A percentile compares a stretch with the other conserved stretches of the same genome.
Conservation (phyloP, 23 red algal species). For the Gracilariopsis chorda region DNA sequence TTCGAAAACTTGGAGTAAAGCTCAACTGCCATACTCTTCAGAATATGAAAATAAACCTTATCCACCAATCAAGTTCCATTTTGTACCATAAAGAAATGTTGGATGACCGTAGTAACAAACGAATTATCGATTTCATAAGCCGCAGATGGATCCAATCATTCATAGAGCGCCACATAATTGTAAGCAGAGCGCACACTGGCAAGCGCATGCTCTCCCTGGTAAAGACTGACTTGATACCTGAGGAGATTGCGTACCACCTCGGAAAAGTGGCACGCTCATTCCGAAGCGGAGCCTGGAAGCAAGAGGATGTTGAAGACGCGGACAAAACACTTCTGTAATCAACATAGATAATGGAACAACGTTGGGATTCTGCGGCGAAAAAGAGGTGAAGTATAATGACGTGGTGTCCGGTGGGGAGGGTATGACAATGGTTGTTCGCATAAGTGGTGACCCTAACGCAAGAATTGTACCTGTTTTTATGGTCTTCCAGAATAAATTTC, state of each 20-base stretch:
- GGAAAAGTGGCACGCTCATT: not conserved
- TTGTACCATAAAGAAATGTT: not conserved
- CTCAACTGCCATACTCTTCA: not conserved
- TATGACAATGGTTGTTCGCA: slow-evolving; percentile 2
- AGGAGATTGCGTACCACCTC: not conserved
- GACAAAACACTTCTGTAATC: slow-evolving; percentile 5
- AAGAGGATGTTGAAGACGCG: not conserved
- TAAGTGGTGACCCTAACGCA: not conserved
- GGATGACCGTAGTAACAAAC: not conserved
- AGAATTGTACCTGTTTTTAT: not conserved
- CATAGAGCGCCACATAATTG: not conserved
- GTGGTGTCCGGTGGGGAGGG: not conserved
- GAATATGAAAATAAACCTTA: not conserved
- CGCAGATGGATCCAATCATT: not conserved
- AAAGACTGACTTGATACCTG: not conserved
- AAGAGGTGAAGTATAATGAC: slow-evolving; percentile 4
- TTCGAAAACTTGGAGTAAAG: slow-evolving; percentile 1
- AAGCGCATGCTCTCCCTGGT: not conserved
- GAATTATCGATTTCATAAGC: not conserved
- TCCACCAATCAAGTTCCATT: not conserved
- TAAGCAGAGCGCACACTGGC: not conserved
- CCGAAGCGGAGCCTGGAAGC: not conserved
- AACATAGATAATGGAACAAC: not conserved
- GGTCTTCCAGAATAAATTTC: not conserved
- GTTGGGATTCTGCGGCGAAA: not conserved